Evolutionary conservation across 2,329 filamentous ascomycete genomes (phyloP).

Genomic region (Venturia asperata): DNA sequence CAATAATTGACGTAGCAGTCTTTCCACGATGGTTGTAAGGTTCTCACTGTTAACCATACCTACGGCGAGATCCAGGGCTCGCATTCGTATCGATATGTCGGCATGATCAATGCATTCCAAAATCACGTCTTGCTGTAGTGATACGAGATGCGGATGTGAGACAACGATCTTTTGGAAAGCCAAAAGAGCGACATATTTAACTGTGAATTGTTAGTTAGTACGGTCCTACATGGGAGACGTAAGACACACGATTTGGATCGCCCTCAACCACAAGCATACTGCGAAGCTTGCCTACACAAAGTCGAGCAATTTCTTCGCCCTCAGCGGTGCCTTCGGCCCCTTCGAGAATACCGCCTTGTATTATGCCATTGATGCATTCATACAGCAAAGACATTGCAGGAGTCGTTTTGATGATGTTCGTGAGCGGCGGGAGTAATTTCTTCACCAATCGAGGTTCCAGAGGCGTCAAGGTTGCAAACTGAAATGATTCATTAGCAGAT

Average conservation of each 20-base stretch:
- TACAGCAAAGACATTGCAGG: constrained; percentile 97
- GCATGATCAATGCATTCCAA: constrained; percentile 91
- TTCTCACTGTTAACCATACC: constrained; percentile 91
- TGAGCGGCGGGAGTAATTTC: constrained; percentile 84
- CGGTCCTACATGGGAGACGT: constrained; percentile 19
- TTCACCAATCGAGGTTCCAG: constrained; percentile 84
- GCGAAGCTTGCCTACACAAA: constrained; percentile 87
- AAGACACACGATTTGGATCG: constrained; percentile 75
- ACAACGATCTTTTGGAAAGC: constrained; percentile 92
- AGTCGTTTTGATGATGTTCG: constrained; percentile 87
- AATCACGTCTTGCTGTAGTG: constrained; percentile 91
- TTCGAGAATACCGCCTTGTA: constrained; percentile 88
- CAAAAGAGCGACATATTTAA: constrained; percentile 94
- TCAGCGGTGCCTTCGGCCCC: constrained; percentile 72
- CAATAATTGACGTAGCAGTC: constrained; percentile 74
- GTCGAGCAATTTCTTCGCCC: constrained; percentile 80
- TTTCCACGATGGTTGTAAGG: constrained; percentile 73
- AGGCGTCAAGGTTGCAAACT: constrained; percentile 93
- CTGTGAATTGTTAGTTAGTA: constrained; percentile 37
- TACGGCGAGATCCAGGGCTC: constrained; percentile 83
- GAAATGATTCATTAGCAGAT: constrained; percentile 11
- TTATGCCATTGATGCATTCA: constrained; percentile 97
- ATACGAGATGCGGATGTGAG: constrained; percentile 81
- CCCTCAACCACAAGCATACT: constrained; percentile 92
- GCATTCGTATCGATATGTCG: constrained; percentile 90